Evolutionary conservation across 2,329 filamentous ascomycete genomes (phyloP), one percentile per base, ranked within the genome.

Genomic region (Trichoderma cornu-damae): DNA sequence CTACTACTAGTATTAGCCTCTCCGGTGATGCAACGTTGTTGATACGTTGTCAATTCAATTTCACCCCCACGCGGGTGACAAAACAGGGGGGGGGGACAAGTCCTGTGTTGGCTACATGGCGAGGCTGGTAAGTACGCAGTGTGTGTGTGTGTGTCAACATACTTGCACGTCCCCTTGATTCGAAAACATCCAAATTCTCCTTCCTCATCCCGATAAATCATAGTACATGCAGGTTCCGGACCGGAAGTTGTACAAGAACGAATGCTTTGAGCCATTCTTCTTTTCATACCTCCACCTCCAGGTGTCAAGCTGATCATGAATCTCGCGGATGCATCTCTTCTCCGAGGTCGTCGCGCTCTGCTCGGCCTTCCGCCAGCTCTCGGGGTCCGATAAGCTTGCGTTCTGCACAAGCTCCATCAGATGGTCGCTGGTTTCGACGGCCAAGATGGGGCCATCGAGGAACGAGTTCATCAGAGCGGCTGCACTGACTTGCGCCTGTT

Each of bases 201-300:
- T 6, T 12, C 24, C 28, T 61, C 65, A 79, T n/a, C 69, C 72
- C 28, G 75, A 76, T 42, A 96, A 73, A 72, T 96, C 91, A 71
- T 96, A 96, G 68, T 93, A 90, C 50, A 96, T 80, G 69, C 89
- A 92, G 59, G 81, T 86, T 0, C 88, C 89, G 8, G 90, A 95
- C 59, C 91, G 79, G 65, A 95, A 96, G 66, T 96, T 96, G 73
- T 96, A 96, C 52, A 96, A 82, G 72, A 96, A 96, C 9, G 89
- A 88, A 69, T 92, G 89, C 46, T 82, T 80, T 22, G 81, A 79
- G 7, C 78, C 81, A 3, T 77, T 69, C 61, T 77, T 76, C 59
- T 63, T 73, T 75, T 75, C 79, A 73, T 77, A 85, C 77, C 69
- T 80, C 73, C 63, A 77, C 72, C 69, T 83, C 83, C 76, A 94